phyloP scores from a whole-genome alignment of 108 stramenopile genomes.

The Cylindrotheca fusiformis region DNA sequence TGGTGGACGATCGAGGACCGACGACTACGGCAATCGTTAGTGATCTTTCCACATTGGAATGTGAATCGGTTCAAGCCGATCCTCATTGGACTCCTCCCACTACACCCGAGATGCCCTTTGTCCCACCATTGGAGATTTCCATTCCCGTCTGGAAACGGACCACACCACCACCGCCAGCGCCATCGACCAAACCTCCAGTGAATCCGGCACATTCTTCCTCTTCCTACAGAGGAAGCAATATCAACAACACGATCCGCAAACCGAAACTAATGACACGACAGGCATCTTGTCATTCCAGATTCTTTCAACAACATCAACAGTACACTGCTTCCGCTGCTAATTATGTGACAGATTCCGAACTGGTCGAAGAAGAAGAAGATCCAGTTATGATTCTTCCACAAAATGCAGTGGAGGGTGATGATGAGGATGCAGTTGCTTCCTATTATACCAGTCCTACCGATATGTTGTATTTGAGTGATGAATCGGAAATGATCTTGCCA shows the following conservation, averaged over 20 bases:
- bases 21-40: too few species aligned
- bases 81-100: not conserved
- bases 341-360: not conserved
- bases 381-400: not conserved
- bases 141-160: too few species aligned
- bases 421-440: not conserved
- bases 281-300: not conserved
- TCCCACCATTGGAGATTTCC: not conserved
- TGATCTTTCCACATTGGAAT: not conserved
- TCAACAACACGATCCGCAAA: not conserved
- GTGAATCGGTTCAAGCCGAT: not conserved
- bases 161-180: too few species aligned
- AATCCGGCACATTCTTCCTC: not conserved
- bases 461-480: not conserved
- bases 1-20: too few species aligned
- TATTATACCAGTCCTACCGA: not conserved
- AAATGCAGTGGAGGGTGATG: not conserved
- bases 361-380: not conserved
- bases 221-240: not conserved
- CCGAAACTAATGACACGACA: not conserved
- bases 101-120: not conserved
- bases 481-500: not conserved
- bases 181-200: too few species aligned
- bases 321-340: not conserved
- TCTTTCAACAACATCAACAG: not conserved